Conservation (phyloP, 2,329 filamentous ascomycete genomes). For the Xylaria sp. region DNA sequence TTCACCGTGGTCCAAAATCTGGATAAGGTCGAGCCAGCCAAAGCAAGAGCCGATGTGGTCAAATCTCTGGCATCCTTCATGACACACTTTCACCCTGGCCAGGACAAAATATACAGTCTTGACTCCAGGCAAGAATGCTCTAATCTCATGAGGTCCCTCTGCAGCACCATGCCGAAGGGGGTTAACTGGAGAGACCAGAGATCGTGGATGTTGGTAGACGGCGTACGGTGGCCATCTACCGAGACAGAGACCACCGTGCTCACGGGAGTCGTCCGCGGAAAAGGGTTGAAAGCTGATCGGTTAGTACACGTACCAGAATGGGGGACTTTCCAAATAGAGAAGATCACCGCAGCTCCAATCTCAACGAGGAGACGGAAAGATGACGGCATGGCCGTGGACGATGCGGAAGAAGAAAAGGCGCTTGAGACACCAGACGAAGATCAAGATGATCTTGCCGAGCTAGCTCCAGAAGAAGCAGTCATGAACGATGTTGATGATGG, state of each 20-base stretch:
- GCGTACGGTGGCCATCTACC: conserved; percentile 75
- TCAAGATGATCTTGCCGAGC: conserved; percentile 81
- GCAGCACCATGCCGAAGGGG: conserved; percentile 91
- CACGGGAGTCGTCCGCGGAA: conserved; percentile 87
- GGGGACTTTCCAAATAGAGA: conserved; percentile 92
- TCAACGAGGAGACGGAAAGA: conserved; percentile 70
- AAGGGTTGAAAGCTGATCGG: conserved; percentile 87
- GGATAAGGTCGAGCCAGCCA: conserved; percentile 80
- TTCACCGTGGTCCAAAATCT: conserved; percentile 85
- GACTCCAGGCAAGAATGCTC: conserved; percentile 91
- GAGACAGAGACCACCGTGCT: conserved; percentile 74
- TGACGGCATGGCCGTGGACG: conserved; percentile 76
- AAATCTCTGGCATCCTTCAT: conserved; percentile 91
- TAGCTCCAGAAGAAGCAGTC: conserved; percentile 86
- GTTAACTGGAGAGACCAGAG: conserved; percentile 95
- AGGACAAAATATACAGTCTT: conserved; percentile 90
- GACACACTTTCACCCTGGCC: conserved; percentile 90
- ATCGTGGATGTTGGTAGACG: conserved; percentile 93
- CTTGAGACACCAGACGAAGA: conserved; percentile 81
- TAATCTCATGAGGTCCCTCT: conserved; percentile 90
- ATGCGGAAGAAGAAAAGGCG: conserved; percentile 63
- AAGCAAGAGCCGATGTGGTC: conserved; percentile 79
- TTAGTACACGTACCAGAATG: conserved; percentile 92
- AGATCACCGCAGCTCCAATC: conserved; percentile 82
- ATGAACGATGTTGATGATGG: conserved; percentile 67